Percentiles rank a stretch among this genome's conserved stretches.
Conservation (phyloP, 305 asterid species). For the Caryopteris hybrid region DNA sequence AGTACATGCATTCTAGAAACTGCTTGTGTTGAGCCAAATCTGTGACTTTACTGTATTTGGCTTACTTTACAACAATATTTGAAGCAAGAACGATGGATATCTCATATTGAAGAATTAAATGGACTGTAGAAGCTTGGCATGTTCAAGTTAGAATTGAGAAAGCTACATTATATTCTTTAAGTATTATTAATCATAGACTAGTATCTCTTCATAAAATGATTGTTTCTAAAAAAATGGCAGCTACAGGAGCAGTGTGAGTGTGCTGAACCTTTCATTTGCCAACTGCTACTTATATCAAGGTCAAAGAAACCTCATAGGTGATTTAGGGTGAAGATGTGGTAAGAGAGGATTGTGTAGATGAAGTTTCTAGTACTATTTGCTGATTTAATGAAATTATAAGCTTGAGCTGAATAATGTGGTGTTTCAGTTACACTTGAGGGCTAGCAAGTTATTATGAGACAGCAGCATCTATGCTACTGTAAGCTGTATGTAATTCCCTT, state of each 20-base stretch:
- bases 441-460: not conserved
- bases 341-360: not conserved
- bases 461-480: not conserved
- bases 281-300: not conserved
- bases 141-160: not conserved
- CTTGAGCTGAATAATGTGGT: not conserved
- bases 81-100: not conserved
- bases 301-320: not conserved
- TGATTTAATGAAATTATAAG: not conserved
- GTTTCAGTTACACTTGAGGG: not conserved
- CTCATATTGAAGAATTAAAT: not conserved
- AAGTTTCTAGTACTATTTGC: not conserved
- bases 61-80: not conserved
- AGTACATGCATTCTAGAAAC: not conserved
- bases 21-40: not conserved
- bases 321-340: not conserved
- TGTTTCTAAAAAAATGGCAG: no score
- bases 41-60: not conserved
- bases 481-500: slow-evolving; percentile 1
- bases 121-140: not conserved
- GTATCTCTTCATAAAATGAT: not conserved
- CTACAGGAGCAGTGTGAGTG: not conserved
- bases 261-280: not conserved
- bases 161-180: not conserved
- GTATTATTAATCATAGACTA: not conserved